Percentiles rank a stretch among this genome's conserved stretches.
phyloP scores from a whole-genome alignment of 2,329 filamentous ascomycete species.

The Ophiostoma himal-ulmi region DNA sequence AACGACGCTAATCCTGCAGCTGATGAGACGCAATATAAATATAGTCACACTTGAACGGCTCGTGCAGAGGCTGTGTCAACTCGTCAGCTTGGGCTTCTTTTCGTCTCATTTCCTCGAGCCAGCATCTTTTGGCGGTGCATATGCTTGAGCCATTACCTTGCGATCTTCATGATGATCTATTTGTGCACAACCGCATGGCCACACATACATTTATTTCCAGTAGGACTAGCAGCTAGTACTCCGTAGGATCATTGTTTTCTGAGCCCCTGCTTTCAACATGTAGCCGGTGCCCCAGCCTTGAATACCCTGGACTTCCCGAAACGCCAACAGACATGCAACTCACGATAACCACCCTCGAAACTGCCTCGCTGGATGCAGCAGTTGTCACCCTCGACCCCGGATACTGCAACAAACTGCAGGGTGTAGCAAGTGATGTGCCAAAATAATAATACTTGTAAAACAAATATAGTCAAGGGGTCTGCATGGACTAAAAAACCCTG shows the following conservation, averaged over 20 bases:
- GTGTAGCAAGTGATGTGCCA: no score
- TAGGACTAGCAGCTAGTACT: no score
- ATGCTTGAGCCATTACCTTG: not conserved
- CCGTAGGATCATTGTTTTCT: not conserved
- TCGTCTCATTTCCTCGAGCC: not conserved
- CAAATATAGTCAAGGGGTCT: not conserved
- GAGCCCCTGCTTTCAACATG: not conserved
- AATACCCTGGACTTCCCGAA: not conserved
- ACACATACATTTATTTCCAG: no score
- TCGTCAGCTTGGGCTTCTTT: not conserved
- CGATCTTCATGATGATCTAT: not conserved
- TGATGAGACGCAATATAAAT: not conserved
- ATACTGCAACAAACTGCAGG: no score
- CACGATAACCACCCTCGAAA: not conserved
- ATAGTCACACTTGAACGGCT: not conserved
- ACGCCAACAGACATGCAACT: not conserved
- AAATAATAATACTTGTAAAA: not conserved
- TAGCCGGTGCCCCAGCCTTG: not conserved
- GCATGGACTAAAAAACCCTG: not conserved
- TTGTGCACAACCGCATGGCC: not conserved
- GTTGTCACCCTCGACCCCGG: not conserved
- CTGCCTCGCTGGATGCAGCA: not conserved
- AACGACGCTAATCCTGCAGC: not conserved
- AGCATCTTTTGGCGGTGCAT: not conserved
- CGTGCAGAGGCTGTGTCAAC: not conserved